phyloP scores from a whole-genome alignment of 345 rosid genomes.

The Brassica nigra region DNA sequence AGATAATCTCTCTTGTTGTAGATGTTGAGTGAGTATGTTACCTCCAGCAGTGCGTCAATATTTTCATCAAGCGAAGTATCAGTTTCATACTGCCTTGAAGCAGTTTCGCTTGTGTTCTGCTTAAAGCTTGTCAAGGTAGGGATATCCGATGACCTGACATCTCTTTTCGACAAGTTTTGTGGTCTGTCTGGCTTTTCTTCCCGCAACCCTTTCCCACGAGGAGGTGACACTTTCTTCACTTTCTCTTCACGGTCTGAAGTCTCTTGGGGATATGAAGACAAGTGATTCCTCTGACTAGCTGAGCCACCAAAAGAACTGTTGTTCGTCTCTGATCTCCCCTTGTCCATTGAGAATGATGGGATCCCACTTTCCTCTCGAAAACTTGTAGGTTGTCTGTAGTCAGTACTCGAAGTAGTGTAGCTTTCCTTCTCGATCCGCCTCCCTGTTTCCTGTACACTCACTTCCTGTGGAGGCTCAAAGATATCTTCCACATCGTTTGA shows the following conservation, averaged over 20 bases:
- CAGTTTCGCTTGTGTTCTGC: constrained; percentile 49
- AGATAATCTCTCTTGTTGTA: neutral
- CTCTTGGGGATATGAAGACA: constrained; percentile 53
- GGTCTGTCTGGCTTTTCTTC: constrained; percentile 73
- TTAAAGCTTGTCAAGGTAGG: constrained; percentile 49
- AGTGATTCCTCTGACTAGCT: constrained; percentile 49
- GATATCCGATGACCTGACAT: constrained; percentile 51
- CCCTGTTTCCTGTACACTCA: constrained; percentile 57
- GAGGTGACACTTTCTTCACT: constrained; percentile 80
- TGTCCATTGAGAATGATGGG: constrained; percentile 55
- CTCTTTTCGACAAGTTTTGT: constrained; percentile 61
- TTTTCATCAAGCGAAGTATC: constrained; percentile 64
- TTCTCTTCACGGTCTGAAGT: constrained; percentile 69
- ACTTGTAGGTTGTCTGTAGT: constrained; percentile 49
- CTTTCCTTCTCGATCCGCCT: constrained; percentile 65
- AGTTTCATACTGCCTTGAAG: constrained; percentile 48
- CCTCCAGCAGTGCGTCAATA: constrained; percentile 88
- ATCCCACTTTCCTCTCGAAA: constrained; percentile 57
- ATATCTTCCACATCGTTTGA: constrained; percentile 58
- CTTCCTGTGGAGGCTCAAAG: constrained; percentile 60
- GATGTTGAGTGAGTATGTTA: constrained; percentile 22
- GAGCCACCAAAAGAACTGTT: constrained; percentile 38
- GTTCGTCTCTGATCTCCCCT: constrained; percentile 47
- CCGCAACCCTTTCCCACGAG: constrained; percentile 72
- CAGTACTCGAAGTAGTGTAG: constrained; percentile 31